Percentiles rank a stretch among this genome's conserved stretches.
phyloP scores from a whole-genome alignment of 371 early-diverging fungal species.

The Syncephalastrum sp. region DNA sequence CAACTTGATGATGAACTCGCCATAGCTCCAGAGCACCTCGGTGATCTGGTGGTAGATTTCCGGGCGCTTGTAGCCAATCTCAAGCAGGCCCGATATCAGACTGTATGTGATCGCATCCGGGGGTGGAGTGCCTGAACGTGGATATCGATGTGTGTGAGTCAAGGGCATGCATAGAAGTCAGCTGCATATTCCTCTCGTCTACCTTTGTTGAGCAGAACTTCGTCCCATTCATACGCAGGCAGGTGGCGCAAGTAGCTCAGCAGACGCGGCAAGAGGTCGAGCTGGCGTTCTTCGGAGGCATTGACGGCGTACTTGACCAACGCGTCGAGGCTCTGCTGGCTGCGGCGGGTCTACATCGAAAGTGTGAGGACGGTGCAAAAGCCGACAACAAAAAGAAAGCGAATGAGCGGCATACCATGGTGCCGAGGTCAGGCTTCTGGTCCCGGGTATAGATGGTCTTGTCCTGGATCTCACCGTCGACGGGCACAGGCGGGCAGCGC shows the following conservation, averaged over 20 bases:
- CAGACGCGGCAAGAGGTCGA: conserved; percentile 36
- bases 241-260: conserved; percentile 34
- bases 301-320: conserved; percentile 37
- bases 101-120: conserved; percentile 42
- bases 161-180: not conserved
- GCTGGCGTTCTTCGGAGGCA: conserved; percentile 31
- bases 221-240: conserved; percentile 36
- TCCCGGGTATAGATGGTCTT: conserved; percentile 21
- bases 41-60: conserved; percentile 42
- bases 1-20: conserved; percentile 16
- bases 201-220: conserved; percentile 32
- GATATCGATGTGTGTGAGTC: not conserved
- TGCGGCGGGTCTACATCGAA: conserved; percentile 33
- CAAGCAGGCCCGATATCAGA: conserved; percentile 48
- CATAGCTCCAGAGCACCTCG: conserved; percentile 27
- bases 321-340: conserved; percentile 44
- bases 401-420: conserved; percentile 23
- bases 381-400: not conserved
- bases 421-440: conserved; percentile 9
- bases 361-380: not conserved
- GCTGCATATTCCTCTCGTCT: not conserved
- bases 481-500: conserved; percentile 36
- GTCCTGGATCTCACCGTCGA: conserved; percentile 19
- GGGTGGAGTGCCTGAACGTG: conserved; percentile 18
- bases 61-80: conserved; percentile 42